Evolutionary conservation across 2,329 filamentous ascomycete species (phyloP).

Genomic region (Ophiosphaerella korrae): DNA sequence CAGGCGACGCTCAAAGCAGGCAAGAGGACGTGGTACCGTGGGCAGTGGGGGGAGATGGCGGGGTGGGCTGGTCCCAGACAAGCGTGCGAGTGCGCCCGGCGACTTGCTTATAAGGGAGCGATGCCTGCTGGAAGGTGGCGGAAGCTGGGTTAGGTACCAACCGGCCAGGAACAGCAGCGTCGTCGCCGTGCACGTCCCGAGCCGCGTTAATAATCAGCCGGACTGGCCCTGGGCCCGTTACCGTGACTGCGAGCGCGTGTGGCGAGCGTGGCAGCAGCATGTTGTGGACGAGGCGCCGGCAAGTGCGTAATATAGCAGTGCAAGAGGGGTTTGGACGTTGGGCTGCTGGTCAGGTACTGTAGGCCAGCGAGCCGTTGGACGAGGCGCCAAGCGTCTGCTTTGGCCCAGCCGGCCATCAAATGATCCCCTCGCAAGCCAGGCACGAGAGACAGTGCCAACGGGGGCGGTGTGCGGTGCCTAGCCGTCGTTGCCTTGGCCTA

Average conservation of each 20-base stretch:
- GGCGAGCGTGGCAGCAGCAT: constrained; percentile 16
- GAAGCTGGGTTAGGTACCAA: neutral
- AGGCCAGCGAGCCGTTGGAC: neutral
- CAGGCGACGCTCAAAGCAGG: constrained; percentile 39
- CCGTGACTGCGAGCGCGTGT: constrained; percentile 14
- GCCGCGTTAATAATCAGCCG: constrained; percentile 25
- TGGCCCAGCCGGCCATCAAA: too few relatives aligned
- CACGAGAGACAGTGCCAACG: too few relatives aligned
- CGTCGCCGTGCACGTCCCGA: constrained; percentile 11
- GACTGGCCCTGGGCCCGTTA: too few relatives aligned
- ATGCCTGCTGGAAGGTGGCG: constrained; percentile 1
- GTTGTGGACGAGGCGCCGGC: constrained; percentile 17
- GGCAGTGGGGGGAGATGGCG: constrained; percentile 19
- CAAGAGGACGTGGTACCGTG: constrained; percentile 42
- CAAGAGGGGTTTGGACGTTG: constrained; percentile 16
- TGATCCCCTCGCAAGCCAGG: too few relatives aligned
- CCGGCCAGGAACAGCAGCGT: too few relatives aligned
- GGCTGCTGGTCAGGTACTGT: constrained; percentile 6
- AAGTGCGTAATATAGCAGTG: constrained; percentile 24
- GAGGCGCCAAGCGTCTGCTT: neutral
- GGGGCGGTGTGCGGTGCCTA: too few relatives aligned
- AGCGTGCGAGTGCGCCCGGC: constrained; percentile 21
- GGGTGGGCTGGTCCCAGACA: constrained; percentile 19
- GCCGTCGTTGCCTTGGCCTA: neutral
- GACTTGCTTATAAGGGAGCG: constrained; percentile 22